Base-by-base conservation (phyloP, 495 filamentous ascomycete species). In the Aspergillus cristatus region DNA sequence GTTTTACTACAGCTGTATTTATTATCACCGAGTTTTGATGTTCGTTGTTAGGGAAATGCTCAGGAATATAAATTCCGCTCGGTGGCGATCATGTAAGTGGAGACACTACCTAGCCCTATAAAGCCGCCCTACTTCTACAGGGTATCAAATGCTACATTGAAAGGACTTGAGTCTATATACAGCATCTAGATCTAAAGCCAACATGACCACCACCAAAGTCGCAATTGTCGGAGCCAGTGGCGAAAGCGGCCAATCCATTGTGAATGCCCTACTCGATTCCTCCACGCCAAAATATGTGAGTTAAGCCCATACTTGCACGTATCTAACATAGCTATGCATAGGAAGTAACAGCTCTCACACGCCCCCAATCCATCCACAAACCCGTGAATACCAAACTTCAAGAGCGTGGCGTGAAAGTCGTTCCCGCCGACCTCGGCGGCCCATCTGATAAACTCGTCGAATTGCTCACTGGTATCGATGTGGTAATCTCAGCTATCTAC, bases 401-500 rank as follows among this genome's bases (percentile, higher is more conserved):
- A 28, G 32, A 34, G 4, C 40, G 49, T 7, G 62, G 62, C 6
- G 37, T 66, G 10, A 36, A 45, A 14, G 41, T 63, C 28, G 40
- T 57, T 8, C 28, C 46, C 7, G 50, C 26, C 3, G 52, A 58
- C 35, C 34, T 62, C 15, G 36, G 17, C 3, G 50, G 45, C 1
- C 38, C 49, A 3, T 33, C 38, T n/a, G 60, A 59, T 10, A 41
- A 51, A 0, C 42, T 68, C 1, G 43, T 51, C 16, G 15, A 26
- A 3, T 26, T 30, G 14, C 28, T 68, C 6, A 28, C 14, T 1
- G 63, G 53, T 18, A 38, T 54, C 13, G 52, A 67, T 31, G 43
- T 60, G 4, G 35, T 71, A 13, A 61, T 71, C 41, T 53, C 22
- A 18, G 42, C 44, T 45, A 47, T 62, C 34, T 44, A 22, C 11